Conservation (phyloP, 805 yeast species). For the Saturnispora silvae region DNA sequence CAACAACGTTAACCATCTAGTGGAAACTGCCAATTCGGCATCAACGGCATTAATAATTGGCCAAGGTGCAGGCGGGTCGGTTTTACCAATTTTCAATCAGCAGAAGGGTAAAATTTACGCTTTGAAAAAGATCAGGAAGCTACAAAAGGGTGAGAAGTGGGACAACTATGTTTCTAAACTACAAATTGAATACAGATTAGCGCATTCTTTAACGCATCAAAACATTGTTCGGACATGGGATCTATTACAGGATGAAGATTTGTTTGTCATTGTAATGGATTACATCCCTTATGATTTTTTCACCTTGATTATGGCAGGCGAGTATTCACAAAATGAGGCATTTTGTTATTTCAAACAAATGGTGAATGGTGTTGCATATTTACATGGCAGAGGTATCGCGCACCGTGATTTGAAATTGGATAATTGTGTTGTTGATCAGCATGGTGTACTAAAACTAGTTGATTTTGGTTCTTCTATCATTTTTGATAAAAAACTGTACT, state of each 20-base stretch:
- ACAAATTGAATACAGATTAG: constrained; percentile 71
- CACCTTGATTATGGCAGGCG: constrained; percentile 83
- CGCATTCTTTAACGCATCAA: constrained; percentile 66
- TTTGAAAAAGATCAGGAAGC: constrained; percentile 73
- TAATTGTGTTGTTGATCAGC: constrained; percentile 72
- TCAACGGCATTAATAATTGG: constrained; percentile 33
- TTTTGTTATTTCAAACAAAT: constrained; percentile 80
- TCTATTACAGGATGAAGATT: constrained; percentile 55
- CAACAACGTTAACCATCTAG: background rate
- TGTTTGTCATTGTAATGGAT: constrained; percentile 77
- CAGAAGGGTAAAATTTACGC: constrained; percentile 59
- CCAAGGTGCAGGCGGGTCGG: constrained; percentile 93
- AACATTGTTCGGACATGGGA: constrained; percentile 78
- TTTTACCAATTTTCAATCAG: constrained; percentile 55
- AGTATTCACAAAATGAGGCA: constrained; percentile 60
- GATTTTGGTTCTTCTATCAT: constrained; percentile 92
- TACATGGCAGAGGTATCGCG: constrained; percentile 78
- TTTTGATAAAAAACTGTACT: constrained; percentile 32
- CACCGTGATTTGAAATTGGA: constrained; percentile 90
- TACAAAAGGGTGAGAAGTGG: constrained; percentile 49
- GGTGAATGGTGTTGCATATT: constrained; percentile 57
- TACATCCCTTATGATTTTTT: constrained; percentile 88
- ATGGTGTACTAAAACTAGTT: constrained; percentile 75
- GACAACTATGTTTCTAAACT: constrained; percentile 69
- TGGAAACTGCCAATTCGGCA: constrained; percentile 6